Conservation (phyloP, 2,329 filamentous ascomycete species). For the Teratosphaeria viscida region DNA sequence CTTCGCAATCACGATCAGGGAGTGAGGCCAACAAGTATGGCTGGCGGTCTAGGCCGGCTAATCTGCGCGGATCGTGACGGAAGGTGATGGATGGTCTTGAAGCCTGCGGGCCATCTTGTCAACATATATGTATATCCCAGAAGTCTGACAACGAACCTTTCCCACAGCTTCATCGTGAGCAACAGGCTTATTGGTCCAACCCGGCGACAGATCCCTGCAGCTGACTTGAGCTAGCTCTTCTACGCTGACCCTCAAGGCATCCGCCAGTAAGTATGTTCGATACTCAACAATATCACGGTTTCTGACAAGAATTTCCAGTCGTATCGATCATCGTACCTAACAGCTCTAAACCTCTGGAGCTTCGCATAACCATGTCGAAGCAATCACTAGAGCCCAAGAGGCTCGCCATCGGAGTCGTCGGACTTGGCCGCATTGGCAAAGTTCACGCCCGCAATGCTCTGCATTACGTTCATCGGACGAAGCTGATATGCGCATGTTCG, state of each 20-base stretch:
- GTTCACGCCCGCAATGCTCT: conserved; percentile 43
- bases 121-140: neutral
- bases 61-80: neutral
- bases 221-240: too few relatives aligned
- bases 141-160: neutral
- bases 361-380: neutral
- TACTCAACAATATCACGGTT: neutral
- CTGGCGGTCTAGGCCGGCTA: neutral
- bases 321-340: neutral
- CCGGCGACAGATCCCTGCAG: too few relatives aligned
- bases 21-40: neutral
- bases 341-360: too few relatives aligned
- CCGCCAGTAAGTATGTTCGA: neutral
- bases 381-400: conserved; percentile 18
- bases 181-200: neutral
- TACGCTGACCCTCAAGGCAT: neutral
- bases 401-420: conserved; percentile 33
- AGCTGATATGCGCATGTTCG: conserved; percentile 40
- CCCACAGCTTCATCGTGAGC: neutral
- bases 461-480: conserved; percentile 35
- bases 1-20: neutral
- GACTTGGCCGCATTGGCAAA: conserved; percentile 44
- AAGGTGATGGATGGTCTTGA: neutral
- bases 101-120: neutral
- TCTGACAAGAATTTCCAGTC: neutral